Base-by-base conservation (phyloP, 106 monocot genomes). In the Dendrobium huoshanense region DNA sequence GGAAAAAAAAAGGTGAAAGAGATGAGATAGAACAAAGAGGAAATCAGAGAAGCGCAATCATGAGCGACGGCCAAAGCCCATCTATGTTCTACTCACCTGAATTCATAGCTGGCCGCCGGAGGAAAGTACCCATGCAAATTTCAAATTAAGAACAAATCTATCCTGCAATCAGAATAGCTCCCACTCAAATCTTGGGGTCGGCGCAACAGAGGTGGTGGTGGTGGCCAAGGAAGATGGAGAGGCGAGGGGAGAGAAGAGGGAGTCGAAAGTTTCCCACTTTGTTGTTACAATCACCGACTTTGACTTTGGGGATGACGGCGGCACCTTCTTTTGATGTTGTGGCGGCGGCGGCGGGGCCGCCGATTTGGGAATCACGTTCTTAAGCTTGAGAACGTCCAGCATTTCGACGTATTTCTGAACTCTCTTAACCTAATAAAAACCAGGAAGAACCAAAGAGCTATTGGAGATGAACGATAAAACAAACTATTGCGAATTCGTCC, bases 331-430 rank as follows among this genome's bases (percentile, higher is more conserved):
- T 77, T 40, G 49, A 17, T 54, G 33, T 40, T 77, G 31, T 41
- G 9, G 9, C 15, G 51, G 77, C 15, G 51, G 77, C 24, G 27
- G 25, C 80, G 18, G 77, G 51, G 45, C 56, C 3, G 25, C 41
- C 1, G 31, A 7, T n/a, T 33, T 77, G 19, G 82, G 74, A 48
- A 33, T 33, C 47, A 87, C 65, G 51, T 91, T 94, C 85, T 95
- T 92, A 41, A 87, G 37, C 79, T 91, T 91, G 25, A 97, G 67
- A 47, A 87, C 76, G 78, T 97, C 97, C 0, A 97, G 90, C 44
- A 77, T 85, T 81, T 94, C 97, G 9, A 97, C 91, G 24, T 89
- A 92, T 80, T 92, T 92, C 83, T 97, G 94, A 45, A 97, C 90
- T 84, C 92, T 84, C 79, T 73, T 86, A 42, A 91, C 89, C 96